Evolutionary conservation across 768 basidiomycete genomes (phyloP), one percentile per base, ranked within the genome.

Genomic region (Rhizopogon sp.): DNA sequence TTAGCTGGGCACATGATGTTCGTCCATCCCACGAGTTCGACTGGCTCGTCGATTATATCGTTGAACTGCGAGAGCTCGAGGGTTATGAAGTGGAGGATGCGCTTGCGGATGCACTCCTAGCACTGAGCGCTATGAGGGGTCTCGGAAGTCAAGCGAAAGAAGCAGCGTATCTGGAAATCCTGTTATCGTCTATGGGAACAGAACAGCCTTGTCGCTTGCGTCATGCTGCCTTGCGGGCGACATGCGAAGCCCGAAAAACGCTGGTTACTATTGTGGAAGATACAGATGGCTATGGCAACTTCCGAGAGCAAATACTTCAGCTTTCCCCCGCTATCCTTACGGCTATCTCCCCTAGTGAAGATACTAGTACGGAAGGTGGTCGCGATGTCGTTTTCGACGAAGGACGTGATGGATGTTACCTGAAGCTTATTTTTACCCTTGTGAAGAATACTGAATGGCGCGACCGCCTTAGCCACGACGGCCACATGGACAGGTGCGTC

Each of bases 51-150:
- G 56, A 55, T 37, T 57, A 56, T 17, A 6, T 42, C 14, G 31
- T 47, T 40, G 40, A 56, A 29, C 45, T 47, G 37, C 41, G 50
- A 25, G 39, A 37, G 22, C 42, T 42, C 20, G 46, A 57, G 35
- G 39, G 37, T n/a, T 35, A 29, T 17, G 56, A 49, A 8, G 47
- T 49, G 16, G 47, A 49, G 35, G 47, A 49, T 10, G 39, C 56
- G 11, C 44, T 57, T 40, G 55, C 55, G 8, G 56, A 57, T 31
- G 56, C 55, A 25, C 41, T 57, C 43, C 54, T 47, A 6, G 54
- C 43, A 33, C 33, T 56, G 20, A 50, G 56, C 35, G 46, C 40
- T 39, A 47, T 56, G 45, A 17, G 17, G 11, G 40, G 41, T 28
- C 37, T 57, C 2, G 39, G 39, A 25, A 39, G 43, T 33, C 39